These are phyloP conservation scores for Paracamarosporium sp. DNA, from an alignment of 2,329 filamentous ascomycete genomes.

Conservation along the genomic window DNA sequence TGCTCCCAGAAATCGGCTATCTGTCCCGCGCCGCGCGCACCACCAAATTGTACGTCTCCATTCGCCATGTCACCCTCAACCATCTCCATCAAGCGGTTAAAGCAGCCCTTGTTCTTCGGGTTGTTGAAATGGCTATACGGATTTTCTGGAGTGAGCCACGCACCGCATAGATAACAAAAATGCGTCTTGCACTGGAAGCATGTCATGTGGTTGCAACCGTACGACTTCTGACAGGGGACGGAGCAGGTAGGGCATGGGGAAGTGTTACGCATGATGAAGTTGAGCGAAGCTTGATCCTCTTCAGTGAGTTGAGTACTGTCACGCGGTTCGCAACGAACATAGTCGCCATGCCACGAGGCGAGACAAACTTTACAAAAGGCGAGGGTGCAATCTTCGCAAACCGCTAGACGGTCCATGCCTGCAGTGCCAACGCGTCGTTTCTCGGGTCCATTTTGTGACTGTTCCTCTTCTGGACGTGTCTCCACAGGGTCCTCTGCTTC, in stretches of 20 bases:
- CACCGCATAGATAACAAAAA: conserved; percentile 92
- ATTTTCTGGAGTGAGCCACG: conserved; percentile 82
- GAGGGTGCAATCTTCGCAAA: conserved; percentile 78
- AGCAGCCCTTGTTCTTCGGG: conserved; percentile 69
- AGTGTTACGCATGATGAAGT: conserved; percentile 82
- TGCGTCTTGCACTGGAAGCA: conserved; percentile 89
- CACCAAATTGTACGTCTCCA: conserved; percentile 51
- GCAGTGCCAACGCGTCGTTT: conserved; percentile 48
- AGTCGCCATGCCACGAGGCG: conserved; percentile 92
- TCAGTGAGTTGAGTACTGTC: conserved; percentile 74
- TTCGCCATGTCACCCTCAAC: conserved; percentile 74
- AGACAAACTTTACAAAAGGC: conserved; percentile 83
- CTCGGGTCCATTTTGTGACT: conserved; percentile 20
- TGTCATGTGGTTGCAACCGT: conserved; percentile 97
- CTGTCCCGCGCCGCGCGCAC: conserved; percentile 52
- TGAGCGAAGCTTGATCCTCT: conserved; percentile 85
- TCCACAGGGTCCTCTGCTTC: conserved; percentile 39
- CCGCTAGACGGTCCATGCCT: conserved; percentile 72
- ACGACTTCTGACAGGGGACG: conserved; percentile 84
- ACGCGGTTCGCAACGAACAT: conserved; percentile 72
- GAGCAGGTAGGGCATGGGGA: conserved; percentile 89
- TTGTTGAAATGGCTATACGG: conserved; percentile 91
- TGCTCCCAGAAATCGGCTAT: conserved; percentile 46
- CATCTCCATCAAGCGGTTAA: conserved; percentile 87
- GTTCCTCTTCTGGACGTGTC: conserved; percentile 1